phyloP scores from a whole-genome alignment of 2,329 filamentous ascomycete species.

The Alternaria panax region DNA sequence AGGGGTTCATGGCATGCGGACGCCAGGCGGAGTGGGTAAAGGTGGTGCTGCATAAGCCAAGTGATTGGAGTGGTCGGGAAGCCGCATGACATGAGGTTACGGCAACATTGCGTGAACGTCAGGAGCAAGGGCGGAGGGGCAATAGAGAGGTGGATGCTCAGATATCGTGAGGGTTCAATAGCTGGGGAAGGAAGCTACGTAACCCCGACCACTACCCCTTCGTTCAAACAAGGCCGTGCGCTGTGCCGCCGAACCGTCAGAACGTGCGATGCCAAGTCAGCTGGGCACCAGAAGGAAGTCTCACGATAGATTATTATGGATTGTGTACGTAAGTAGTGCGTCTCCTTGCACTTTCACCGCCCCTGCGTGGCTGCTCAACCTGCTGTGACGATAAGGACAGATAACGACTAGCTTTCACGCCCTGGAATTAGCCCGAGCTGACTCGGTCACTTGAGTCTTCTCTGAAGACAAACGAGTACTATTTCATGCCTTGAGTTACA shows the following conservation, averaged over 20 bases:
- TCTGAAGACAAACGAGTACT: neutral
- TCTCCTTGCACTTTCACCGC: slow-evolving; percentile 2
- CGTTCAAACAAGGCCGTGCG: slow-evolving; percentile 27
- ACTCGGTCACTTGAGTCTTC: neutral
- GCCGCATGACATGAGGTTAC: slow-evolving; percentile 45
- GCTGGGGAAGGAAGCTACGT: slow-evolving; percentile 30
- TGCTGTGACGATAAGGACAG: slow-evolving; percentile 31
- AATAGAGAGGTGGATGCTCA: slow-evolving; percentile 14
- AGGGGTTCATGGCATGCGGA: slow-evolving; percentile 50
- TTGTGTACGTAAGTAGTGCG: slow-evolving; percentile 15
- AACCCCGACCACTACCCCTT: slow-evolving; percentile 21
- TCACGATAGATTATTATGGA: slow-evolving; percentile 11
- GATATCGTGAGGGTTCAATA: slow-evolving; percentile 23
- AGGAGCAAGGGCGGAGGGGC: slow-evolving; percentile 11
- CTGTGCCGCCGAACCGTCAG: slow-evolving; percentile 15
- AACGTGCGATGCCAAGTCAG: slow-evolving; percentile 19
- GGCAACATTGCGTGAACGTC: slow-evolving; percentile 32
- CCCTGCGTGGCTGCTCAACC: neutral
- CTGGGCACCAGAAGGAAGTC: slow-evolving; percentile 8
- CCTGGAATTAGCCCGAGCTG: neutral
- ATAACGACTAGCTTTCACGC: slow-evolving; percentile 23
- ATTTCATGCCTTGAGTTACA: neutral
- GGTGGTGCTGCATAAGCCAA: slow-evolving; percentile 49
- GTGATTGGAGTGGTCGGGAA: slow-evolving; percentile 32
- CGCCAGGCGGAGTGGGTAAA: slow-evolving; percentile 42